Evolutionary conservation across 139 green algal genomes (phyloP).

Genomic region (Chlorella sp.): DNA sequence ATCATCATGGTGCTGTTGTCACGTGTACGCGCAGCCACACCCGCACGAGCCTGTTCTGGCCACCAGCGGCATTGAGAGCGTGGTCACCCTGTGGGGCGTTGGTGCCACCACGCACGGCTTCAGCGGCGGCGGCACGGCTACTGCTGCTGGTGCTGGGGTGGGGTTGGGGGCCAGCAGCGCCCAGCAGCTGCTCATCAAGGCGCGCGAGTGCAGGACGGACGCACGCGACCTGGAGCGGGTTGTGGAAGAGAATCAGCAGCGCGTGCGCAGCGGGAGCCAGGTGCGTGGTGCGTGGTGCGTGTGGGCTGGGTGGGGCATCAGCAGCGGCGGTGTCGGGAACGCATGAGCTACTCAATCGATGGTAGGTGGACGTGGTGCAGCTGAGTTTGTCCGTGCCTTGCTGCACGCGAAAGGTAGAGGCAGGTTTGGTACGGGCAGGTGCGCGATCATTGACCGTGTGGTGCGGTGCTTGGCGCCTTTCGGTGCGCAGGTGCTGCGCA

Average conservation of each 20-base stretch:
- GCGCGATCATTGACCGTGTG: neutral
- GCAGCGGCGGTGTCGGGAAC: no score
- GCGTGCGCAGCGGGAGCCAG: constrained; percentile 22
- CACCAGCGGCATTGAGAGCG: constrained; percentile 76
- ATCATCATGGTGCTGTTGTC: neutral
- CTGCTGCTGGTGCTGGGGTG: neutral
- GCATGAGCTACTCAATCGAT: neutral
- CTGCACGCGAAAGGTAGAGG: neutral
- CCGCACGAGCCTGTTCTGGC: constrained; percentile 68
- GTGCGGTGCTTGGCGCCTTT: neutral
- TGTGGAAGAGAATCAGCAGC: constrained; percentile 40
- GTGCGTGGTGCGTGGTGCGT: no score
- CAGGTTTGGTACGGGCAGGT: neutral
- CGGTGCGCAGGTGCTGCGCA: neutral
- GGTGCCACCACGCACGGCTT: neutral
- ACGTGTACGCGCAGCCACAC: constrained; percentile 44
- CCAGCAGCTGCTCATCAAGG: neutral
- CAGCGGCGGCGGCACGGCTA: neutral
- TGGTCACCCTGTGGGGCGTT: constrained; percentile 55
- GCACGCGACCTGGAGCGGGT: constrained; percentile 9
- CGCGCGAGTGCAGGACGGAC: neutral
- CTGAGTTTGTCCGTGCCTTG: no score
- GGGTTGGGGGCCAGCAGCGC: neutral
- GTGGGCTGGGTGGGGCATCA: no score
- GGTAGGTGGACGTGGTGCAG: neutral